Base-by-base conservation (phyloP, 106 monocot genomes). In the Iris macrosiphon region DNA sequence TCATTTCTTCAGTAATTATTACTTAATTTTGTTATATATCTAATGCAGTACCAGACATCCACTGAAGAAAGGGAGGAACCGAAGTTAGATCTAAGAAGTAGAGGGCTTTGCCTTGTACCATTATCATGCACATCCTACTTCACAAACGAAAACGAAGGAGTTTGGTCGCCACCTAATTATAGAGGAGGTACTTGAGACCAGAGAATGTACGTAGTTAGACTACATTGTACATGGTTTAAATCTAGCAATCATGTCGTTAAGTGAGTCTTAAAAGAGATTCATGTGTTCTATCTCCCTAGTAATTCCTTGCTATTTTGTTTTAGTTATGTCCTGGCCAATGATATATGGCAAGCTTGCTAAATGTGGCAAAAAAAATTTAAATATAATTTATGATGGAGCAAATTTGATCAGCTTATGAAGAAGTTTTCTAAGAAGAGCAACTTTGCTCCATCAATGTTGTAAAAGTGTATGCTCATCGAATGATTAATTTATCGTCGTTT, bases 91-190 rank as follows among this genome's bases (percentile, higher is more conserved):
- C 68, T 92, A 45, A 79, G 79, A 38, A 92, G 82, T 31, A 70
- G 92, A 79, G 92, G 92, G 6, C 86, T 92, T 47, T 92, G 92
- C 42, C 70, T 92, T 40, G 92, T 92, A 48, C 92, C 92, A 1
- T 66, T 92, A 43, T 82, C 92, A 25, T 87, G 79, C 83, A 92
- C 78, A 15, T 83, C 92, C 1, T 80, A 87, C 47, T 63, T 92
- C 15, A 80, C 86, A 16, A 74, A 81, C 25, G 85, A 81, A 13
- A 74, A 77, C 55, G 67, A 62, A 55, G 79, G 76, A 11, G 53
- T 72, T 52, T 90, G 90, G 89, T 57, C 75, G 35, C 66, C 72
- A 24, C 45, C 66, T 28, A 72, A 80, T 26, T 87, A 65, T 35
- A 56, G 62, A 16, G 81, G 81, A 74, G 60, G 74, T 38, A 52